These are phyloP conservation scores for Anethum foeniculum DNA, from an alignment of 140 eudicot species.

Conservation along the genomic window DNA sequence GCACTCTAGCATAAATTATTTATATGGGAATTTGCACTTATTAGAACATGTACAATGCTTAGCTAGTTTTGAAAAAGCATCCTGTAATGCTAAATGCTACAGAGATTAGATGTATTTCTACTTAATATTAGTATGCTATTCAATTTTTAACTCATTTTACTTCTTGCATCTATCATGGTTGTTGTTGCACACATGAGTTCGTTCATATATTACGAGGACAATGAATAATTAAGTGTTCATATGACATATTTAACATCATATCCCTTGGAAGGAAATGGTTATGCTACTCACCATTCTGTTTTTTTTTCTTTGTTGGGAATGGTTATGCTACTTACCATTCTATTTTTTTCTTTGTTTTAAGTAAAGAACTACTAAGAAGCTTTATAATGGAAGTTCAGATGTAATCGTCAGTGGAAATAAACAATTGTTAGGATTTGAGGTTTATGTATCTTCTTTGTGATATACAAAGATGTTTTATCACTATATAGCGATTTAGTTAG, in stretches of 20 bases:
- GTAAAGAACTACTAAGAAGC: neutral
- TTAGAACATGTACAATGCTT: neutral
- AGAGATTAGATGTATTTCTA: neutral
- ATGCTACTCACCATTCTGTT: neutral
- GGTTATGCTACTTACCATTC: too few relatives aligned
- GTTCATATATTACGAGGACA: neutral
- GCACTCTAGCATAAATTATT: too few relatives aligned
- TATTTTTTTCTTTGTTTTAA: too few relatives aligned
- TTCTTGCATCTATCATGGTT: neutral
- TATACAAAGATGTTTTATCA: neutral
- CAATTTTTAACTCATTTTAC: neutral
- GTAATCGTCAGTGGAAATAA: neutral
- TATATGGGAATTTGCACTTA: too few relatives aligned
- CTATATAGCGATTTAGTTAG: slow-evolving; percentile 1
- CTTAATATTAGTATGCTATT: neutral
- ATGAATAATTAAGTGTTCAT: neutral
- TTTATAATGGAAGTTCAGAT: neutral
- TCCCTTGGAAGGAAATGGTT: neutral
- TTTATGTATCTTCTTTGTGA: neutral
- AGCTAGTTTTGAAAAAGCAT: neutral
- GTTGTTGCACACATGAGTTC: neutral
- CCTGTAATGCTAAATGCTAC: neutral
- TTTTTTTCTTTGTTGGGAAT: neutral
- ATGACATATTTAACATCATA: neutral
- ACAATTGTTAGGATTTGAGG: neutral